Evolutionary conservation across 1,284 basidiomycete genomes (phyloP), one percentile per base, ranked within the genome.

Genomic region (Cystobasidium sp.): DNA sequence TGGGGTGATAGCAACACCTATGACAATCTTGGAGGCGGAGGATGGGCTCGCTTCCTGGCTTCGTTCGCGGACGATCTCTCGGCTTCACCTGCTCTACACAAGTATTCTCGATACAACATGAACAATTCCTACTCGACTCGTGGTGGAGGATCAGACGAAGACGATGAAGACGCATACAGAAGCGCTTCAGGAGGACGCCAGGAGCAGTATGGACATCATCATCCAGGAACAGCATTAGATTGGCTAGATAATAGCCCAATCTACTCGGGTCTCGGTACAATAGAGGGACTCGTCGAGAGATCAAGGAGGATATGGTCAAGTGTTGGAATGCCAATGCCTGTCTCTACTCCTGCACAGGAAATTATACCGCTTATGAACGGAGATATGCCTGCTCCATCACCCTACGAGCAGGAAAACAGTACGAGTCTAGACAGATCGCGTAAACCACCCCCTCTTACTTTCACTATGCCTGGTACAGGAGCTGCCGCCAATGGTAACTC

Each of bases 41-140:
- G 96, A 5, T 99, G 97, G 96, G 96, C 92, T 46, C 90, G 90
- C 80, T 99, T 94, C 91, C 84, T 99, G 49, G 89, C 93, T n/a
- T 86, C 86, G 62, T 96, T 98, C 80, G 94, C 89, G 2, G 96
- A 99, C 58, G 94, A 98, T 31, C 51, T 76, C 14, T 55, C 70
- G 14, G 49, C 62, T 37, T 73, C 84, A 84, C 5, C 90, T 87
- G 1, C 92, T 78, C 3, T 88, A 84, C 46, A 91, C 84, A 51
- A 88, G 86, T 5, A 84, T 83, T 16, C 88, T 82, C 7, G 86
- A 81, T 8, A 92, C 91, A 81, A 94, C 90, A 56, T 14, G 37
- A 22, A 41, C 49, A 47, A 66, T 47, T 24, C 20, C 44, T 52
- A 16, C 9, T 12, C 64, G 41, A 46, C 24, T n/a, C 18, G 63